Conservation (phyloP, 208 protist species). For the Trypanosoma rangeli region DNA sequence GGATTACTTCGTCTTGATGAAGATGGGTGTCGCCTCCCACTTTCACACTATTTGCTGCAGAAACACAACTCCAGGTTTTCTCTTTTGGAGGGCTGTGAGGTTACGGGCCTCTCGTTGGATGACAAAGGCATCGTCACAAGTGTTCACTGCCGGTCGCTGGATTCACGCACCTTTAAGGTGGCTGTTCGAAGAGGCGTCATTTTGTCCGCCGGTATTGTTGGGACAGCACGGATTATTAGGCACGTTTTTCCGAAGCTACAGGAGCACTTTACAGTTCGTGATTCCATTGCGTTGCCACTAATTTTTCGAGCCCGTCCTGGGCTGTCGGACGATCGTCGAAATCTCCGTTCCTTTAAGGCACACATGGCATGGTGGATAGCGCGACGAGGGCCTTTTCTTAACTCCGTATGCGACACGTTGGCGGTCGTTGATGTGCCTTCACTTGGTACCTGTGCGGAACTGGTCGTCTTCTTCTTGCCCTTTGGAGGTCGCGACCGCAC, state of each 20-base stretch:
- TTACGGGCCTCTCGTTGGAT: slow-evolving; percentile 4
- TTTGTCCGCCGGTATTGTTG: slow-evolving; percentile 48
- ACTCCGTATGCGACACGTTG: slow-evolving; percentile 55
- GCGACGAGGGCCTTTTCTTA: slow-evolving; percentile 47
- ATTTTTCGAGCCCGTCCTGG: slow-evolving; percentile 27
- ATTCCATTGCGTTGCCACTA: slow-evolving; percentile 52
- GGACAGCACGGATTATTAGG: slow-evolving; percentile 51
- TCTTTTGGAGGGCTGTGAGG: slow-evolving; percentile 14
- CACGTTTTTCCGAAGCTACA: slow-evolving; percentile 19
- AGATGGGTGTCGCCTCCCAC: slow-evolving; percentile 51
- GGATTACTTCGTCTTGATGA: slow-evolving; percentile 51
- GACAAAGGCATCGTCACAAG: slow-evolving; percentile 24
- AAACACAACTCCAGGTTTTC: slow-evolving; percentile 1
- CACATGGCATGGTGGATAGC: slow-evolving; percentile 42
- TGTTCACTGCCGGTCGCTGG: neutral
- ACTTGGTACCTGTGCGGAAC: slow-evolving; percentile 38
- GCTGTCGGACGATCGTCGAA: slow-evolving; percentile 51
- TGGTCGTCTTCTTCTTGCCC: slow-evolving; percentile 59
- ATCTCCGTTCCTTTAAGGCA: slow-evolving; percentile 32
- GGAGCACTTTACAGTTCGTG: slow-evolving; percentile 32
- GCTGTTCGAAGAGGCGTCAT: slow-evolving; percentile 46
- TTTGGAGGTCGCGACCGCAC: slow-evolving; percentile 62
- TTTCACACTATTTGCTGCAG: slow-evolving; percentile 34
- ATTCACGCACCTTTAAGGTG: slow-evolving; percentile 6
- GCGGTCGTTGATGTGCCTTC: slow-evolving; percentile 40